phyloP scores from a whole-genome alignment of 1,139 yeast species.

The Yamadazyma spencermartinsiae region DNA sequence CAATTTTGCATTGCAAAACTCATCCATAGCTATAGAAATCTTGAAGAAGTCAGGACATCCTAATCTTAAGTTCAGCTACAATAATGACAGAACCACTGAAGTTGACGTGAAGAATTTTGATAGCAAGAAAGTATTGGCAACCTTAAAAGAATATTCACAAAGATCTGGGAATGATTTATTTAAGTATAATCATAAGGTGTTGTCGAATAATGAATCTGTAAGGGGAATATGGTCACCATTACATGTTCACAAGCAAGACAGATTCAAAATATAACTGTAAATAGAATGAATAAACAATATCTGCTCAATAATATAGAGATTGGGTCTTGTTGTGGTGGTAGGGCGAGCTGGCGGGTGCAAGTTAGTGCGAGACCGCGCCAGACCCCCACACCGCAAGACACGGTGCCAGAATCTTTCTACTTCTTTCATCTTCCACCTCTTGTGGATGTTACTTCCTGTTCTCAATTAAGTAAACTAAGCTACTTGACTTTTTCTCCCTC shows the following conservation, averaged over 20 bases:
- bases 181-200: constrained; percentile 65
- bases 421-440: too few species aligned
- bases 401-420: too few species aligned
- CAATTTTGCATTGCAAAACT: constrained; percentile 56
- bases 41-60: constrained; percentile 82
- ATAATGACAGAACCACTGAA: constrained; percentile 34
- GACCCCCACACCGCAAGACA: too few species aligned
- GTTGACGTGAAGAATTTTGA: constrained; percentile 55
- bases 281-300: too few species aligned
- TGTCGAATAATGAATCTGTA: constrained; percentile 76
- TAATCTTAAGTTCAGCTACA: constrained; percentile 66
- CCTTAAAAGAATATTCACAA: constrained; percentile 54
- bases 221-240: constrained; percentile 99
- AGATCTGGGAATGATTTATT: constrained; percentile 42
- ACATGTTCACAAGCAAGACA: constrained; percentile 68
- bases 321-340: too few species aligned
- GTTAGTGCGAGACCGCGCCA: too few species aligned
- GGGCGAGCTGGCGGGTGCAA: too few species aligned
- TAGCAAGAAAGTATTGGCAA: constrained; percentile 58
- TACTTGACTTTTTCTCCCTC: too few species aligned
- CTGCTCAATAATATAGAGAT: constrained; percentile 37
- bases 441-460: too few species aligned
- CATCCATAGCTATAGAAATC: constrained; percentile 72
- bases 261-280: constrained; percentile 59
- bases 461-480: too few species aligned